Evolutionary conservation across 2,329 filamentous ascomycete species (phyloP), one percentile per base, ranked within the genome.

Genomic region (Stagonosporopsis tanaceti): DNA sequence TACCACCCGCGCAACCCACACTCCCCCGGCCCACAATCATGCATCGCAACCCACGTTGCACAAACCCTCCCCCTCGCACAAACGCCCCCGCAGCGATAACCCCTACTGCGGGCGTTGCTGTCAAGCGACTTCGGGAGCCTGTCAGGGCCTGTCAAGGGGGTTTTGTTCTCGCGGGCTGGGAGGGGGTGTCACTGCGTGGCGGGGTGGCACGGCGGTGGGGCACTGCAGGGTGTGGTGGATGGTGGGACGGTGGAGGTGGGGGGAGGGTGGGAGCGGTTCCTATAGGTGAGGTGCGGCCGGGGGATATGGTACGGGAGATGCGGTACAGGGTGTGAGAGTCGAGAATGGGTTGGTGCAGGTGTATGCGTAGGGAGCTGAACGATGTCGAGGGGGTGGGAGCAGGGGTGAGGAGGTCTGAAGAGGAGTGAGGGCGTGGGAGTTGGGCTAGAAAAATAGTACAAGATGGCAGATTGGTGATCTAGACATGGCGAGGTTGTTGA

Each of bases 101-200:
- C 32, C 32, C 32, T 34, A 24, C 24, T 3, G 11, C 39, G 32
- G 24, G 32, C 27, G 41, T 11, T 22, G 15, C 46, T 50, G 52
- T 55, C 46, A 54, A 54, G 45, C 38, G 12, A 37, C 39, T 48
- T 54, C 44, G 24, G 42, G 20, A 27, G 45, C 14, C 25, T 48
- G 40, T 50, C 54, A 48, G 32, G 30, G 7, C 39, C 5, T 34
- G 32, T 34, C 32, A 34, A n/a, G 32, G 32, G 32, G 12, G 15
- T 34, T 34, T 34, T 34, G 15, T 28, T 22, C 15, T 44, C 15
- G 11, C 9, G 37, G 37, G 37, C 37, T 15, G 17, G 17, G 17
- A 5, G 17, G n/a, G n/a, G 6, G 52, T 55, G 15, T 48, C 39
- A 55, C 52, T 8, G n/a, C 39, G 32, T n/a, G 25, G 32, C 22